Conservation (phyloP, 2,329 filamentous ascomycete genomes). For the Delphinella strobiligena region DNA sequence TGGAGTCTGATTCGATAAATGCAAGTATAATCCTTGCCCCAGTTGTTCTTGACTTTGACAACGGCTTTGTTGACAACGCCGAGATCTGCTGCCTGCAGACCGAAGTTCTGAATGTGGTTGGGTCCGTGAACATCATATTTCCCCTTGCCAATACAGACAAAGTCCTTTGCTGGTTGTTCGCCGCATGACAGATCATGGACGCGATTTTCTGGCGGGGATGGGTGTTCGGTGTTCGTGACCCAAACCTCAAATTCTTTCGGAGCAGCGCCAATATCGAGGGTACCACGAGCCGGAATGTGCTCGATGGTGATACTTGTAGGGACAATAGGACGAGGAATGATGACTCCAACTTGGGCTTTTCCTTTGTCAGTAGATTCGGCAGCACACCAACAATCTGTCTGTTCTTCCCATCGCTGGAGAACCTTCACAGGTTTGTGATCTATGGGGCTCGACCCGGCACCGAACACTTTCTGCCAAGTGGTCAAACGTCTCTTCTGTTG, state of each 20-base stretch:
- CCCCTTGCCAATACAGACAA: slow-evolving; percentile 29
- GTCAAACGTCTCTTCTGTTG: slow-evolving; percentile 13
- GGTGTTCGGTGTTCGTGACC: slow-evolving; percentile 18
- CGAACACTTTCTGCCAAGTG: too few species aligned
- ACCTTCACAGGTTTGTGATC: neutral
- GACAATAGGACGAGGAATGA: slow-evolving; percentile 22
- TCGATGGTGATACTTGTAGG: slow-evolving; percentile 33
- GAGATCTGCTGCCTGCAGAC: slow-evolving; percentile 18
- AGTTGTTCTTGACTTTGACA: slow-evolving; percentile 30
- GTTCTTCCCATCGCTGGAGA: slow-evolving; percentile 53
- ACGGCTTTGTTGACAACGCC: slow-evolving; percentile 23
- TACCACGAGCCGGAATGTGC: slow-evolving; percentile 29
- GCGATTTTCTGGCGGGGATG: neutral
- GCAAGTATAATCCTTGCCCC: slow-evolving; percentile 32
- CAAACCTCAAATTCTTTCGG: slow-evolving; percentile 34
- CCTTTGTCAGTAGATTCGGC: slow-evolving; percentile 35
- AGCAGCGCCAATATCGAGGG: slow-evolving; percentile 27
- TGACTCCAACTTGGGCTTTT: slow-evolving; percentile 53
- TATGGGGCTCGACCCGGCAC: too few species aligned
- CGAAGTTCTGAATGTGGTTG: slow-evolving; percentile 31
- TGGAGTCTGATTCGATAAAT: slow-evolving; percentile 34
- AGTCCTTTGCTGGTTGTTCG: slow-evolving; percentile 14
- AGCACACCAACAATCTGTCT: slow-evolving; percentile 82
- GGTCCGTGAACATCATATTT: slow-evolving; percentile 28
- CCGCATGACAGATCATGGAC: slow-evolving; percentile 9